Evolutionary conservation across 495 filamentous ascomycete species (phyloP).

Genomic region (Aspergillus saccharolyticus): DNA sequence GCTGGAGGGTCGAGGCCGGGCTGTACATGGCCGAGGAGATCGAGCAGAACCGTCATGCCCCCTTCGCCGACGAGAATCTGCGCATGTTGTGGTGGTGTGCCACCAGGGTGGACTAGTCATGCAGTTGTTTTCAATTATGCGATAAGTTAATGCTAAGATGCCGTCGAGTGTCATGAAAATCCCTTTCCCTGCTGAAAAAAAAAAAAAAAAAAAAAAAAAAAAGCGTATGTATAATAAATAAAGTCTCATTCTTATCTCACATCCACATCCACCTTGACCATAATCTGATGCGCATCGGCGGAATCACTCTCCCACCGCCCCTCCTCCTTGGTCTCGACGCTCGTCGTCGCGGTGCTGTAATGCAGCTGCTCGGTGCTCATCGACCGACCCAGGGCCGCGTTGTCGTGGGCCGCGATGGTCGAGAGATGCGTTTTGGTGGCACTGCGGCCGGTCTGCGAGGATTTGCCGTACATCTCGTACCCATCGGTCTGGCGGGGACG

Average conservation of each 20-base stretch:
- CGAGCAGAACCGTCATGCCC: slow-evolving; percentile 9
- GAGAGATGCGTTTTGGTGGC: background rate
- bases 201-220: too few relatives aligned
- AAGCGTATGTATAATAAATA: too few relatives aligned
- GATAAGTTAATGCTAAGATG: too few relatives aligned
- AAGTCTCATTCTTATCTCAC: too few relatives aligned
- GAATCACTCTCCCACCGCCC: background rate
- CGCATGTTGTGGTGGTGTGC: slow-evolving; percentile 22
- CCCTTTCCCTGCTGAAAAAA: too few relatives aligned
- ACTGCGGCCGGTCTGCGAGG: background rate
- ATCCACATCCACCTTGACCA: background rate
- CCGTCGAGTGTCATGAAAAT: too few relatives aligned
- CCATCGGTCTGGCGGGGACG: background rate
- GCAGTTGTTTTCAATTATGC: too few relatives aligned
- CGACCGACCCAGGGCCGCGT: background rate
- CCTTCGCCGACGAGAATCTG: slow-evolving; percentile 13
- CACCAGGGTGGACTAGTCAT: slow-evolving; percentile 3
- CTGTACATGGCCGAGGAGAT: slow-evolving; percentile 13
- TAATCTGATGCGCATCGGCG: background rate
- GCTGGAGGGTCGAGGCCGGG: slow-evolving; percentile 34
- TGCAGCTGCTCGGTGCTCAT: background rate
- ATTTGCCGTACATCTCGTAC: background rate
- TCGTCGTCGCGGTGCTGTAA: background rate
- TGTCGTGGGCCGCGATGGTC: background rate
- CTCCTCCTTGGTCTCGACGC: background rate